phyloP scores from a whole-genome alignment of 768 basidiomycete genomes.

The Tylopilus rubrobrunneus region DNA sequence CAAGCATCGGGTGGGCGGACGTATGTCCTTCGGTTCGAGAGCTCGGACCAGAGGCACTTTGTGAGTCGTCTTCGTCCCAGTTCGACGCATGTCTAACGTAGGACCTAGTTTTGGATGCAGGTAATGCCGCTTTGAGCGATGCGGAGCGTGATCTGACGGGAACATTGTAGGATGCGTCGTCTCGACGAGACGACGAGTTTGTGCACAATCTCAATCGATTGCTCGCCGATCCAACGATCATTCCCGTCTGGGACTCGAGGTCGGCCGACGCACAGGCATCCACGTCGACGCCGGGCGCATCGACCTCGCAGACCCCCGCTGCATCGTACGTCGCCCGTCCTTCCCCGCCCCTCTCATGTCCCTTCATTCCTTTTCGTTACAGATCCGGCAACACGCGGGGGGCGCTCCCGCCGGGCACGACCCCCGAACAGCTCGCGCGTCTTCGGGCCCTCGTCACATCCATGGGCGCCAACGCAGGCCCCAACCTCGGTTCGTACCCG shows the following conservation, averaged over 20 bases:
- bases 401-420: conserved; percentile 23
- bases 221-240: conserved; percentile 61
- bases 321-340: conserved; percentile 15
- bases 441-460: conserved; percentile 52
- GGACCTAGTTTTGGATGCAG: conserved; percentile 81
- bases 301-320: conserved; percentile 34
- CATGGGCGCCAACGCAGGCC: conserved; percentile 34
- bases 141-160: neutral
- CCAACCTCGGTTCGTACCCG: conserved; percentile 14
- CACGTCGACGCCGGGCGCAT: conserved; percentile 37
- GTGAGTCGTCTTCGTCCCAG: conserved; percentile 43
- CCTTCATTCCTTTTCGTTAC: neutral
- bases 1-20: conserved; percentile 65
- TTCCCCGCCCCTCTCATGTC: neutral
- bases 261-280: conserved; percentile 41
- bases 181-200: conserved; percentile 68
- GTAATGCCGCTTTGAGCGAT: conserved; percentile 33
- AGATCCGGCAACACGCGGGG: conserved; percentile 11
- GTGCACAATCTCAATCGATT: conserved; percentile 67
- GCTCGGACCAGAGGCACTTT: conserved; percentile 86
- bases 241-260: conserved; percentile 53
- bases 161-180: conserved; percentile 54
- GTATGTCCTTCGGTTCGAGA: conserved; percentile 88
- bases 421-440: conserved; percentile 65
- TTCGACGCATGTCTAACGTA: neutral